These are phyloP conservation scores for Sporopachydermia cereana DNA, from an alignment of 1,139 yeast species.

Conservation along the genomic window DNA sequence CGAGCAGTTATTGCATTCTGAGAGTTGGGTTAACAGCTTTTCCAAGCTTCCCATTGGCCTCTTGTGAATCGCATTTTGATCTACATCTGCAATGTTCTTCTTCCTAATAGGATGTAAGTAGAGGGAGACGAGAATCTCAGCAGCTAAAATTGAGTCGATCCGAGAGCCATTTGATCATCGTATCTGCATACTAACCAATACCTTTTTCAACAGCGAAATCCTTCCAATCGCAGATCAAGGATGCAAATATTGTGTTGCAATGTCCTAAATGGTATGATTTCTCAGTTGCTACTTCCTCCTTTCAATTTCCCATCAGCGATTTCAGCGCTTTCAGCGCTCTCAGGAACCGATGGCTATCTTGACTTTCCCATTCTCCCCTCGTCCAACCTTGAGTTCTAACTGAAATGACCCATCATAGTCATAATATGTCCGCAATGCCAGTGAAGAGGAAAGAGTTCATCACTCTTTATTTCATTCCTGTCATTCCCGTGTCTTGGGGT, in stretches of 20 bases:
- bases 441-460: constrained; percentile 34
- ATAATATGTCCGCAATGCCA: constrained; percentile 31
- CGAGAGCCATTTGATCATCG: no score
- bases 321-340: no score
- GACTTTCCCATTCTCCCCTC: background rate
- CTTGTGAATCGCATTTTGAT: no score
- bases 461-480: constrained; percentile 35
- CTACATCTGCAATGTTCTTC: no score
- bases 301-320: no score
- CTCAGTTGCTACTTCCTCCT: background rate
- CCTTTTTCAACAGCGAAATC: constrained; percentile 14
- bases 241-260: constrained; percentile 18
- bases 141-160: no score
- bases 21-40: no score
- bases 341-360: no score
- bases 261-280: constrained; percentile 21
- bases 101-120: constrained; percentile 21
- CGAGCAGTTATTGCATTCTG: no score
- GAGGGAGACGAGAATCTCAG: no score
- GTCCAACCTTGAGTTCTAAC: background rate
- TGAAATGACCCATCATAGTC: no score
- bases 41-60: no score
- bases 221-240: constrained; percentile 18
- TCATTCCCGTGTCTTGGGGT: constrained; percentile 36
- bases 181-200: background rate